A percentile compares a stretch with the other conserved stretches of the same genome.
Evolutionary conservation across 2,329 filamentous ascomycete species (phyloP).

Genomic region (Talaromyces marneffei): DNA sequence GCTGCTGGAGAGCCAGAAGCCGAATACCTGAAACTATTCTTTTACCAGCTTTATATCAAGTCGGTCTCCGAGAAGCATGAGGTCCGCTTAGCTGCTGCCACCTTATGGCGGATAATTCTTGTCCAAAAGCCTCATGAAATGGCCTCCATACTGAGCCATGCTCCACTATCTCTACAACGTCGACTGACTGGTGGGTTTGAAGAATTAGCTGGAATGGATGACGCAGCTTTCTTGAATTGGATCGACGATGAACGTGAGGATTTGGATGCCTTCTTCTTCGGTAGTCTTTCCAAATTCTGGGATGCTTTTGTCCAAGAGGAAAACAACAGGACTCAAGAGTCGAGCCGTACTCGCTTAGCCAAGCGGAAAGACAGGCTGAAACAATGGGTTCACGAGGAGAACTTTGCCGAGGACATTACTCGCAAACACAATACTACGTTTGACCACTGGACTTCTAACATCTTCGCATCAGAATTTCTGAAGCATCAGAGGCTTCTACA

Average conservation of each 20-base stretch:
- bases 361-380: constrained; percentile 78
- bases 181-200: constrained; percentile 71
- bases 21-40: constrained; percentile 78
- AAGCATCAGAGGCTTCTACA: constrained; percentile 86
- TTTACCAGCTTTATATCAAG: constrained; percentile 88
- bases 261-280: constrained; percentile 76
- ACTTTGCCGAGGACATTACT: constrained; percentile 63
- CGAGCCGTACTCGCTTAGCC: constrained; percentile 60
- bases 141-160: constrained; percentile 64
- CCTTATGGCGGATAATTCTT: constrained; percentile 83
- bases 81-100: constrained; percentile 70
- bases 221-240: constrained; percentile 81
- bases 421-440: constrained; percentile 81
- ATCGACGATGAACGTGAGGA: constrained; percentile 74
- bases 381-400: constrained; percentile 68
- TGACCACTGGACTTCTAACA: constrained; percentile 89
- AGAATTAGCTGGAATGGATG: constrained; percentile 79
- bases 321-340: constrained; percentile 73
- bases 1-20: constrained; percentile 70
- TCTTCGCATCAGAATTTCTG: constrained; percentile 83
- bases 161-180: constrained; percentile 63
- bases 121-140: constrained; percentile 89
- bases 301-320: constrained; percentile 79
- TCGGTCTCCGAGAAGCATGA: constrained; percentile 63
- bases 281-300: constrained; percentile 74